Base-by-base conservation (phyloP, 441 rosid genomes). In the Daphne laureola region DNA sequence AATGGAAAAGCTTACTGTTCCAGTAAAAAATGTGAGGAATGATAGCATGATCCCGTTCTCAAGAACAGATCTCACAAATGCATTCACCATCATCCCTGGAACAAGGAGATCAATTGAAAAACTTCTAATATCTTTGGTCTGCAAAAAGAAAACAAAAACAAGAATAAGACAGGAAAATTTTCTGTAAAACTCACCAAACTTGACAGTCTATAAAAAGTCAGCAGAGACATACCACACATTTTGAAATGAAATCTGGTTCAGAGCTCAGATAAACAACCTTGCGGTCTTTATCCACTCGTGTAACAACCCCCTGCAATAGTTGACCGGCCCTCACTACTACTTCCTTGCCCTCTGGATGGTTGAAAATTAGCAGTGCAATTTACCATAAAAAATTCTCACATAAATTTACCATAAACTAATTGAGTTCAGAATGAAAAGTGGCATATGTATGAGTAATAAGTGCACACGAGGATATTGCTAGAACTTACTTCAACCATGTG, bases 41-140 rank as follows among this genome's bases (percentile, higher is more conserved):
- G 90, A 80, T 49, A 93, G 71, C 78, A 93, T 64, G 59, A 93
- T 63, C 65, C 99, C 99, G 73, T 90, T 87, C 74, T 85, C 89
- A 58, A 93, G 89, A 58, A 87, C 84, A n/a, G 97, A 82, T 67
- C 78, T 82, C 53, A 93, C 95, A 25, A 84, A 84, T 55, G 95
- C 85, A 70, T 76, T 87, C 64, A 93, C 86, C 95, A 93, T 73
- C 97, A 85, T 85, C 72, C 99, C 99, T 53, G 99, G 99, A 64
- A 74, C 62, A 51, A 93, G 96, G 75, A 85, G 91, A 77, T 93
- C 99, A 64, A 93, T 80, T 53, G 96, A 90, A 64, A 90, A 75
- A 54, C 99, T 95, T 71, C 71, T 87, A 61, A 85, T 73, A 71
- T 83, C 97, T 77, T 83, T 90, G 71, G 89, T 78, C 99, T 93